phyloP scores from a whole-genome alignment of 2,329 filamentous ascomycete species.

The Parafenestella ontariensis region DNA sequence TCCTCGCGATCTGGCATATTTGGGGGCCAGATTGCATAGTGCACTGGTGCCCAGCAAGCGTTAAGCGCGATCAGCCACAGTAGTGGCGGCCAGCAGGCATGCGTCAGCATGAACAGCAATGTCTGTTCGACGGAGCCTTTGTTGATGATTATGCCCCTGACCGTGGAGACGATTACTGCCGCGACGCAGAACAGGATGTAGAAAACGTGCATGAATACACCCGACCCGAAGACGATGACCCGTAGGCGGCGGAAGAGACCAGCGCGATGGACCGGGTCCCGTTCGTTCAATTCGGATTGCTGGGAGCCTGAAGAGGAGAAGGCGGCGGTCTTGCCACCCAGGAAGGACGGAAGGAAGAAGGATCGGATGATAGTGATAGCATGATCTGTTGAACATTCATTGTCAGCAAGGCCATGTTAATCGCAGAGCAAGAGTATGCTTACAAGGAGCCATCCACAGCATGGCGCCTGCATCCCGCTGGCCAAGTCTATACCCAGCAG shows the following conservation, averaged over 20 bases:
- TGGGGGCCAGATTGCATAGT: conserved; percentile 11
- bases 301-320: conserved; percentile 11
- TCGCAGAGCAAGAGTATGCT: background rate
- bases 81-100: conserved; percentile 12
- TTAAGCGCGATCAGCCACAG: conserved; percentile 11
- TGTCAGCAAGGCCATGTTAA: background rate
- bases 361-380: conserved; percentile 12
- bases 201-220: conserved; percentile 7
- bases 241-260: conserved; percentile 7
- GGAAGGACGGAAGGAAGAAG: conserved; percentile 10
- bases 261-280: conserved; percentile 6
- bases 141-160: conserved; percentile 11
- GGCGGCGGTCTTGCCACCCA: conserved; percentile 10
- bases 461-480: conserved; percentile 7
- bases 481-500: conserved; percentile 11
- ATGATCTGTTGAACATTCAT: background rate
- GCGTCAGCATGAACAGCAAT: conserved; percentile 10
- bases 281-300: conserved; percentile 8
- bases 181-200: conserved; percentile 9
- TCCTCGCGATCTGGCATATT: conserved; percentile 12
- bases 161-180: conserved; percentile 7
- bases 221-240: conserved; percentile 11
- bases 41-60: conserved; percentile 7
- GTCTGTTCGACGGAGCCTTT: conserved; percentile 7
- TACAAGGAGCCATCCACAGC: conserved; percentile 16